A percentile compares a stretch with the other conserved stretches of the same genome.
These are phyloP conservation scores for Tulasnella sp. DNA, from an alignment of 768 basidiomycete species.

Conservation along the genomic window DNA sequence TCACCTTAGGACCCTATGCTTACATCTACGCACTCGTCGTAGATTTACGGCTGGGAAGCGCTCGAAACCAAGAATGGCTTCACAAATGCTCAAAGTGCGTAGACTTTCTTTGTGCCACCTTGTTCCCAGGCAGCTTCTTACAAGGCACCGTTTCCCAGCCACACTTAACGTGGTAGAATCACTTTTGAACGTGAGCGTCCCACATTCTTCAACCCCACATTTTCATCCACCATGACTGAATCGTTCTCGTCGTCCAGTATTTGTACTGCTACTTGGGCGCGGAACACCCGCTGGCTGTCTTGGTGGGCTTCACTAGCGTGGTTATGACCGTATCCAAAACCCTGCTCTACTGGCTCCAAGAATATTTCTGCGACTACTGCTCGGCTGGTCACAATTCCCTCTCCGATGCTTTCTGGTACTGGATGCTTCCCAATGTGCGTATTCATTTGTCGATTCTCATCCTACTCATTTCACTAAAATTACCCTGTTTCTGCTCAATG, in stretches of 20 bases:
- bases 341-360: constrained; percentile 69
- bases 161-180: constrained; percentile 74
- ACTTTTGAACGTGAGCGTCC: constrained; percentile 42
- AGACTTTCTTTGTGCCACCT: background rate
- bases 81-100: constrained; percentile 73
- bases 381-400: constrained; percentile 64
- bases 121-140: background rate
- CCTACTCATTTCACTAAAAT: background rate
- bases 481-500: background rate
- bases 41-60: constrained; percentile 69
- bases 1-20: background rate
- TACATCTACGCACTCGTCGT: constrained; percentile 19
- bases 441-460: constrained; percentile 21
- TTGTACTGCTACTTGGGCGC: constrained; percentile 63
- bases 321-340: constrained; percentile 85
- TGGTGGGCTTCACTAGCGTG: constrained; percentile 65
- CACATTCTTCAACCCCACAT: background rate
- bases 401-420: constrained; percentile 47
- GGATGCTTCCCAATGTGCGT: constrained; percentile 70
- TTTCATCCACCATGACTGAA: background rate
- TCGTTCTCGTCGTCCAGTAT: constrained; percentile 27
- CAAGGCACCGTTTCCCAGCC: constrained; percentile 40
- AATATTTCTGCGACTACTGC: constrained; percentile 69
- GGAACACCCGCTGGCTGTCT: constrained; percentile 54
- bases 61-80: constrained; percentile 66